phyloP scores from a whole-genome alignment of 768 basidiomycete genomes.

The Auricularia sp. region DNA sequence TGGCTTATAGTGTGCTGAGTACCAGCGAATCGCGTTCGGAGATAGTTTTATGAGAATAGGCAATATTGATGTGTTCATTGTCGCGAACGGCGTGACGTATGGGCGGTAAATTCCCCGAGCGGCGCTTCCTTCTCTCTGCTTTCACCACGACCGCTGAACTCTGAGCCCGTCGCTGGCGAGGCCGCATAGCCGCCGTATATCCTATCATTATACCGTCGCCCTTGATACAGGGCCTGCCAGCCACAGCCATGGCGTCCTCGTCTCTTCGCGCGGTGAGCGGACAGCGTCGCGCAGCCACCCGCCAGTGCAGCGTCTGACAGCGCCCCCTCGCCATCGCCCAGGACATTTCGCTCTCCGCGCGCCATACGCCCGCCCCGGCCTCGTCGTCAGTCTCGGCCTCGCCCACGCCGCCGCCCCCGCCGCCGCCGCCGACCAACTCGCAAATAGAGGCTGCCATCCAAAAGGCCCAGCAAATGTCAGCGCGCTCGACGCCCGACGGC shows the following conservation, averaged over 20 bases:
- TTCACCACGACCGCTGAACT: too few species aligned
- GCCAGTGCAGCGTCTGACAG: neutral
- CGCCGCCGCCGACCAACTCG: constrained; percentile 43
- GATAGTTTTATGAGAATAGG: too few species aligned
- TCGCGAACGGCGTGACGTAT: too few species aligned
- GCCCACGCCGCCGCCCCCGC: constrained; percentile 3
- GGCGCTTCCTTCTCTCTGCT: too few species aligned
- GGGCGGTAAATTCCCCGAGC: too few species aligned
- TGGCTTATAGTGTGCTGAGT: too few species aligned
- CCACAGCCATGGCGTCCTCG: neutral
- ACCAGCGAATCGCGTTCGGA: too few species aligned
- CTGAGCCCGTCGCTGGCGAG: too few species aligned
- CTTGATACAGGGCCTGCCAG: too few species aligned
- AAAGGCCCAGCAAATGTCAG: constrained; percentile 46
- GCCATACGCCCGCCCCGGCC: neutral
- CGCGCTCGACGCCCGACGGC: constrained; percentile 42
- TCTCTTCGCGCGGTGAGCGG: neutral
- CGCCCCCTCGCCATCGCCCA: neutral
- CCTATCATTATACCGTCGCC: too few species aligned
- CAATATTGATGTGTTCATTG: too few species aligned
- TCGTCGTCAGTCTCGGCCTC: neutral
- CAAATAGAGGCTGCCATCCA: constrained; percentile 91
- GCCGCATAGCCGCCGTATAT: too few species aligned
- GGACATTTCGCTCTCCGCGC: neutral
- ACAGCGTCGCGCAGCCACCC: neutral